Conservation (phyloP, 345 rosid genomes). For the Anastatica hierochuntica region DNA sequence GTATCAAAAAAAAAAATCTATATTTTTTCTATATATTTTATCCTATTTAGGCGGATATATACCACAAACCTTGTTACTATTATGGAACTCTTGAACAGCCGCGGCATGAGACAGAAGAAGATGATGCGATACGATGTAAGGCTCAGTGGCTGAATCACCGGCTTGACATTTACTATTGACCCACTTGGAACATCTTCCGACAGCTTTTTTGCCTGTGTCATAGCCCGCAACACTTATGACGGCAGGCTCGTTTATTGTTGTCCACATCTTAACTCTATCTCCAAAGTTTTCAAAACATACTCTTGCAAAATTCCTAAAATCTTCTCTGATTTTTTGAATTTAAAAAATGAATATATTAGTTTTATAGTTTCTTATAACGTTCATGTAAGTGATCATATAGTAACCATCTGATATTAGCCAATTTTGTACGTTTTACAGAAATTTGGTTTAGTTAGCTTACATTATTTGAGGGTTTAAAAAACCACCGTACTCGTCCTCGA, state of each 20-base stretch:
- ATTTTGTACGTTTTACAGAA: too few relatives aligned
- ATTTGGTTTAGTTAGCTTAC: too few relatives aligned
- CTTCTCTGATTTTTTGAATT: slow-evolving; percentile 26
- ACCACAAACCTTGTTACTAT: too few relatives aligned
- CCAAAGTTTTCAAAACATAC: slow-evolving; percentile 39
- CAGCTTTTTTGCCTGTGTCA: slow-evolving; percentile 28
- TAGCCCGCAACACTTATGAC: slow-evolving; percentile 25
- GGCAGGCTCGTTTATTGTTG: slow-evolving; percentile 40
- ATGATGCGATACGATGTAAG: slow-evolving; percentile 27
- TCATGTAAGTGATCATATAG: too few relatives aligned
- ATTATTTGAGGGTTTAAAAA: slow-evolving; percentile 32
- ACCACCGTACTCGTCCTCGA: slow-evolving; percentile 45
- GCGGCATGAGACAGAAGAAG: slow-evolving; percentile 32
- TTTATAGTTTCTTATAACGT: too few relatives aligned
- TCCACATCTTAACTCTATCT: slow-evolving; percentile 43
- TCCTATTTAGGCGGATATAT: too few relatives aligned
- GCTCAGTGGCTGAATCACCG: slow-evolving; percentile 29
- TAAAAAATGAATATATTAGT: neutral
- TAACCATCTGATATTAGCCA: too few relatives aligned
- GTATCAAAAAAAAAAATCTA: too few relatives aligned
- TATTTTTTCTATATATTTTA: too few relatives aligned
- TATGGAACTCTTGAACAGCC: slow-evolving; percentile 28
- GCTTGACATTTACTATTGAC: slow-evolving; percentile 15
- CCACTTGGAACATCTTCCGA: slow-evolving; percentile 32
- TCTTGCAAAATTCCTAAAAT: slow-evolving; percentile 34